Evolutionary conservation across 108 stramenopile genomes (phyloP), one percentile per base, ranked within the genome.

Genomic region (Seminavis robusta): DNA sequence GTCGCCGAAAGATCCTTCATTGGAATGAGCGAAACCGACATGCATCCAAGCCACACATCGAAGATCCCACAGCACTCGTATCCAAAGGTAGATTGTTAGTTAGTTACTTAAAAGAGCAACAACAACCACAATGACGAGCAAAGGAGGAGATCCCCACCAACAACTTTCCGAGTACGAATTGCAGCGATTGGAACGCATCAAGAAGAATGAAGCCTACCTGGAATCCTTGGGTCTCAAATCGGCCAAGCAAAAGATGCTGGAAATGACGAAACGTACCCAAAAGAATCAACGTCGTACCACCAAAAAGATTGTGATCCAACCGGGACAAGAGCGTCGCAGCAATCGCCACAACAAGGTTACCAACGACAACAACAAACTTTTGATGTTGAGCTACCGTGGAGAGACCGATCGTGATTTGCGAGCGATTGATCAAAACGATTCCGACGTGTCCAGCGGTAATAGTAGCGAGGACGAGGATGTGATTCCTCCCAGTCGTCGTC

Each of bases 101-200:
- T n/a, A n/a, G n/a, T n/a, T n/a, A n/a, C n/a, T n/a, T n/a, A n/a
- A n/a, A n/a, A n/a, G n/a, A n/a, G n/a, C n/a, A n/a, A n/a, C n/a
- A n/a, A n/a, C n/a, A n/a, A n/a, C n/a, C n/a, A n/a, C n/a, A n/a
- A n/a, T n/a, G n/a, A n/a, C n/a, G n/a, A n/a, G n/a, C n/a, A n/a
- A n/a, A n/a, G n/a, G n/a, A n/a, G n/a, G n/a, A n/a, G n/a, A n/a
- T n/a, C n/a, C n/a, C n/a, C n/a, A 63, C 31, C 24, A 33, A 15
- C 37, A 69, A 10, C 65, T 67, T n/a, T 78, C 73, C 20, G 69
- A 65, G 19, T 78, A 78, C 33, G 73, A 74, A 38, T 33, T 29
- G 27, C 16, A 43, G 21, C 68, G 77, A 21, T 50, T 61, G 1
- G 61, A 70, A 45, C 54, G 67, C 9, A 78, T 78, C 21, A 21